A percentile compares a stretch with the other conserved stretches of the same genome.
Evolutionary conservation across 352 stramenopile species (phyloP).

Genomic region (Phytophthora macrochlamydospora): DNA sequence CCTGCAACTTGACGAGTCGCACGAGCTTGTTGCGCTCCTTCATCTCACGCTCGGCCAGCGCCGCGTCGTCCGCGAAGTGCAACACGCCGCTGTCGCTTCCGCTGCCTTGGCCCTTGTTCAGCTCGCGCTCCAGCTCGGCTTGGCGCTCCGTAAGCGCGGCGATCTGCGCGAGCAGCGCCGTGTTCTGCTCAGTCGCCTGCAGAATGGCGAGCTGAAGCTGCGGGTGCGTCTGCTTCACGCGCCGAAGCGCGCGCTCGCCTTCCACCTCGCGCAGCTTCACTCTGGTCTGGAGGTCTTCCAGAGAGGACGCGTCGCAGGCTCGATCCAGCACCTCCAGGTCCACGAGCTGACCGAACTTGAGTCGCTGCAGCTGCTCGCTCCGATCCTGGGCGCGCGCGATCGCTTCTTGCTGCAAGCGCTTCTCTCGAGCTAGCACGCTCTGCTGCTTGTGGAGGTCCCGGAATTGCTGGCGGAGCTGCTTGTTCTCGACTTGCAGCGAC

Average conservation of each 20-base stretch:
- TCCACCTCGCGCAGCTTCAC: slow-evolving; percentile 79
- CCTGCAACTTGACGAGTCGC: slow-evolving; percentile 91
- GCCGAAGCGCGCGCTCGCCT: slow-evolving; percentile 53
- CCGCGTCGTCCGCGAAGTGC: slow-evolving; percentile 47
- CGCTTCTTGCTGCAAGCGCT: slow-evolving; percentile 68
- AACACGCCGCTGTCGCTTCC: slow-evolving; percentile 44
- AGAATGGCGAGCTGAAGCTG: slow-evolving; percentile 79
- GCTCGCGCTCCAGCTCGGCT: slow-evolving; percentile 83
- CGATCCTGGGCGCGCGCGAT: slow-evolving; percentile 69
- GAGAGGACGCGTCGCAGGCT: slow-evolving; percentile 70
- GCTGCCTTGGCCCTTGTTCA: slow-evolving; percentile 62
- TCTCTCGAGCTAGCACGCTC: slow-evolving; percentile 79
- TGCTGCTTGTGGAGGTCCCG: slow-evolving; percentile 90
- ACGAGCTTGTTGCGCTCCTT: slow-evolving; percentile 90
- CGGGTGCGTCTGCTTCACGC: slow-evolving; percentile 56
- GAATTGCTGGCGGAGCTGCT: slow-evolving; percentile 86
- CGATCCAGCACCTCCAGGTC: slow-evolving; percentile 92
- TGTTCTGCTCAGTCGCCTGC: slow-evolving; percentile 86
- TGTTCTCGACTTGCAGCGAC: slow-evolving; percentile 84
- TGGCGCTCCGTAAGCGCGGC: slow-evolving; percentile 79
- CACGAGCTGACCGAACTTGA: slow-evolving; percentile 83
- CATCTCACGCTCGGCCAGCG: slow-evolving; percentile 70
- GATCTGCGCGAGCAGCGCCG: slow-evolving; percentile 76
- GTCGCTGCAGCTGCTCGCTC: slow-evolving; percentile 78
- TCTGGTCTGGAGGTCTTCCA: slow-evolving; percentile 75